Percentiles rank a stretch among this genome's conserved stretches.
Evolutionary conservation across 2,329 filamentous ascomycete species (phyloP).

Genomic region (Phaeophleospora eucalypticola): DNA sequence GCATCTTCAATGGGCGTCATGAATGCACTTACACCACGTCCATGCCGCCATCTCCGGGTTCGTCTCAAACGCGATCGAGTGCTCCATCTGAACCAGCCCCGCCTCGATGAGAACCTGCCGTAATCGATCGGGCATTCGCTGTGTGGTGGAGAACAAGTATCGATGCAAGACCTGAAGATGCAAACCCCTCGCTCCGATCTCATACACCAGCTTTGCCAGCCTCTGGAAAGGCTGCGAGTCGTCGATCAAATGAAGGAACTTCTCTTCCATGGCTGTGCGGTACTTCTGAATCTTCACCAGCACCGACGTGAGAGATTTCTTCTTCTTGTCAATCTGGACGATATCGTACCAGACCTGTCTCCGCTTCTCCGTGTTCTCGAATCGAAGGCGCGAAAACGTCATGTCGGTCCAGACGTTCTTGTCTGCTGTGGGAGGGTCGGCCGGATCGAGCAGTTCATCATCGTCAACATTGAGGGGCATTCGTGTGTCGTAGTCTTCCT

Average conservation of each 20-base stretch:
- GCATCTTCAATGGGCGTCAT: no score
- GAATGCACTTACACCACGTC: slow-evolving; percentile 54
- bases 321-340: slow-evolving; percentile 58
- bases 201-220: slow-evolving; percentile 61
- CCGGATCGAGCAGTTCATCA: slow-evolving; percentile 50
- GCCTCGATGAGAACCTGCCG: slow-evolving; percentile 61
- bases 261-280: slow-evolving; percentile 59
- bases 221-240: slow-evolving; percentile 58
- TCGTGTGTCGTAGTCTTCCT: slow-evolving; percentile 70
- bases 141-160: slow-evolving; percentile 53
- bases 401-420: slow-evolving; percentile 61
- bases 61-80: slow-evolving; percentile 53
- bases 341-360: slow-evolving; percentile 67
- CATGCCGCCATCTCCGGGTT: slow-evolving; percentile 53
- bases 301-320: slow-evolving; percentile 59
- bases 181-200: slow-evolving; percentile 59
- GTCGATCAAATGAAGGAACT: slow-evolving; percentile 62
- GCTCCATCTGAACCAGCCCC: slow-evolving; percentile 53
- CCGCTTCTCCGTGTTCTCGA: slow-evolving; percentile 70
- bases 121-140: slow-evolving; percentile 58
- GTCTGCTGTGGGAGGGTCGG: slow-evolving; percentile 40
- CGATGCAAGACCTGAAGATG: slow-evolving; percentile 66
- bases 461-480: slow-evolving; percentile 70
- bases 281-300: slow-evolving; percentile 68
- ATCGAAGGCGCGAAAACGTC: slow-evolving; percentile 64